Base-by-base conservation (phyloP, 2,329 filamentous ascomycete species). In the Colletotrichum sp. region DNA sequence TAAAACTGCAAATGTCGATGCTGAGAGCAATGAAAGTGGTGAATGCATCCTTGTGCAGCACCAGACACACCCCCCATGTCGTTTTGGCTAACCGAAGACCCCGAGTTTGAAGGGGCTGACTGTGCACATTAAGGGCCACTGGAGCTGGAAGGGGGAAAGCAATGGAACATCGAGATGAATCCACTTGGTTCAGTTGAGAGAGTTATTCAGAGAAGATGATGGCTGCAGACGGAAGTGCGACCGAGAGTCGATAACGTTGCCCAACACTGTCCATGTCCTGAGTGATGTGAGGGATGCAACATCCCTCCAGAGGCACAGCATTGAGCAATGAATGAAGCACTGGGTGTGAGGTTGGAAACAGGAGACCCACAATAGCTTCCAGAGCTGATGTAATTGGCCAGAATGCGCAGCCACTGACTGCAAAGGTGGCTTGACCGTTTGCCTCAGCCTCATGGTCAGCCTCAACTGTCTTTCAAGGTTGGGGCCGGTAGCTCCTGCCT, bases 361-460 rank as follows among this genome's bases (percentile, higher is more conserved):
- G 26, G 21, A 2, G 74, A 8, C 38, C 74, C 74, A 75, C 60
- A 52, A 30, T 26, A 71, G 52, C 66, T 64, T 21, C 28, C 28
- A n/a, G 9, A 48, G 8, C 13, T 32, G n/a, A 10, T 8, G 3
- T 32, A 8, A 76, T 76, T 75, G 74, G 71, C 5, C 26, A 28
- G 9, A 12, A 12, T 13, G n/a, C 8, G 12, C 13, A 48, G 60
- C 66, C 52, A 76, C 71, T 75, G 26, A 24, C 36, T 18, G 55
- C 3, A 6, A 7, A 30, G 15, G 74, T 76, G 74, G 71, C 74
- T 74, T 61, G 65, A 48, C 38, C 28, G 15, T 28, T 15, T 43
- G 24, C 21, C 28, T 38, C 71, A 75, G 72, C 74, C 74, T 71
- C 71, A 61, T 58, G 8, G 18, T 52, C 64, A 73, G 69, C 69